Evolutionary conservation across 1,284 basidiomycete genomes (phyloP), one percentile per base, ranked within the genome.

Genomic region (Anthracocystis walkeri): DNA sequence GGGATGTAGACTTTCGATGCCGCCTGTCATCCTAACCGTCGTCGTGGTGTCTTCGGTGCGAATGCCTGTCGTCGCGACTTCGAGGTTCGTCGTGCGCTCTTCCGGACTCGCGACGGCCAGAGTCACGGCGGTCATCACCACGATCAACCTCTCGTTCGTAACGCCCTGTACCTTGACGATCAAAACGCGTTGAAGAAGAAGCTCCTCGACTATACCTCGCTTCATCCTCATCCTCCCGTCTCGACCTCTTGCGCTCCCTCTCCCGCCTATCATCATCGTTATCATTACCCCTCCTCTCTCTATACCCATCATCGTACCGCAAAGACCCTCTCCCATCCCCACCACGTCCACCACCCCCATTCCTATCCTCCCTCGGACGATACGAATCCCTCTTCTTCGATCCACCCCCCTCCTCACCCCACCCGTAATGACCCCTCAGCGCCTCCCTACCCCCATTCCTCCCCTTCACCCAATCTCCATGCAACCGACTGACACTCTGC

Each of bases 401-500:
- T n/a, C 21, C 38, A 2, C 29, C 18, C 44, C 12, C 29, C 11
- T 25, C 48, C 1, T 23, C 48, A 41, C 41, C 40, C 46, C 60
- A 65, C 35, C 44, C 27, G 41, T 71, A 64, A 46, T 62, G 60
- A 4, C 85, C 65, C 12, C 81, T 80, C 4, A 84, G 70, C 12
- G 80, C 75, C 6, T 85, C 67, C 18, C 83, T 44, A 48, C 67
- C 41, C 27, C 77, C 33, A 75, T 75, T 46, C 78, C 81, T 59
- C 85, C 77, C 56, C 81, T 77, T 78, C 57, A 87, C 29, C 85
- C 86, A 87, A 7, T 85, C 82, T n/a, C 86, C 85, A 70, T 87
- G 87, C 77, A 90, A 86, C 77, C 88, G 88, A 41, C 88, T 87
- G 7, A 99, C 97, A 31, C 94, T 96, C 75, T 87, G 87, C 11